A percentile compares a stretch with the other conserved stretches of the same genome.
Evolutionary conservation across 345 rosid species (phyloP).

Genomic region (Syzygium aromaticum): DNA sequence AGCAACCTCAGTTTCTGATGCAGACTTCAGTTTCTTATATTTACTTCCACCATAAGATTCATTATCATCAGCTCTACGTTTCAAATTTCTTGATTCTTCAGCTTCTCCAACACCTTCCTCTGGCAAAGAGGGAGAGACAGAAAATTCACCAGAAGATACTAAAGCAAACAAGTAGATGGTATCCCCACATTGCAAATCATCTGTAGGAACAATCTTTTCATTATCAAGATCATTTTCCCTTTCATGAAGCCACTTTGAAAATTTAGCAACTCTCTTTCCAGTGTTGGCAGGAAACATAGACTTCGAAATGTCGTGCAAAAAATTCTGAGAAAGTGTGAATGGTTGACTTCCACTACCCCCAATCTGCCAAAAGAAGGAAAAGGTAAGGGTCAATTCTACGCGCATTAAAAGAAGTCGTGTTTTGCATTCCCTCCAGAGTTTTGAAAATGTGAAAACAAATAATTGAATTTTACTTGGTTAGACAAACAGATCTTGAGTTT

Average conservation of each 20-base stretch:
- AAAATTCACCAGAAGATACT: slow-evolving; percentile 71
- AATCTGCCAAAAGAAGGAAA: slow-evolving; percentile 39
- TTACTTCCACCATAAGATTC: slow-evolving; percentile 37
- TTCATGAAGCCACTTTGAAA: slow-evolving; percentile 64
- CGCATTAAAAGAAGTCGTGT: background rate
- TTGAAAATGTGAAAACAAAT: background rate
- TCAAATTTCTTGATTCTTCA: slow-evolving; percentile 67
- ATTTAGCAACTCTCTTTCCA: slow-evolving; percentile 72
- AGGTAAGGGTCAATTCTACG: background rate
- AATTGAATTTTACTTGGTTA: background rate
- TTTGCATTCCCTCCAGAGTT: background rate
- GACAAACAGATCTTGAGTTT: background rate
- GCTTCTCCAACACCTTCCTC: slow-evolving; percentile 93
- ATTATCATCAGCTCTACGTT: slow-evolving; percentile 56
- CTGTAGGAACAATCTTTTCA: slow-evolving; percentile 42
- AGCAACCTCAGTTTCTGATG: slow-evolving; percentile 63
- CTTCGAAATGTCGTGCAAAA: slow-evolving; percentile 62
- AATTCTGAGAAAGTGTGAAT: slow-evolving; percentile 69
- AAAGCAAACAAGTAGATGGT: slow-evolving; percentile 61
- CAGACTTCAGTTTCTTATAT: slow-evolving; percentile 51
- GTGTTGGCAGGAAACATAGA: slow-evolving; percentile 72
- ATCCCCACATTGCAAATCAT: slow-evolving; percentile 92
- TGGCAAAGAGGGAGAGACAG: slow-evolving; percentile 58
- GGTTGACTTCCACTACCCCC: slow-evolving; percentile 82
- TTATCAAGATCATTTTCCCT: slow-evolving; percentile 47